Percentiles rank a stretch among this genome's conserved stretches.
These are phyloP conservation scores for Alternaria viburni DNA, from an alignment of 2,329 filamentous ascomycete species.

Conservation along the genomic window DNA sequence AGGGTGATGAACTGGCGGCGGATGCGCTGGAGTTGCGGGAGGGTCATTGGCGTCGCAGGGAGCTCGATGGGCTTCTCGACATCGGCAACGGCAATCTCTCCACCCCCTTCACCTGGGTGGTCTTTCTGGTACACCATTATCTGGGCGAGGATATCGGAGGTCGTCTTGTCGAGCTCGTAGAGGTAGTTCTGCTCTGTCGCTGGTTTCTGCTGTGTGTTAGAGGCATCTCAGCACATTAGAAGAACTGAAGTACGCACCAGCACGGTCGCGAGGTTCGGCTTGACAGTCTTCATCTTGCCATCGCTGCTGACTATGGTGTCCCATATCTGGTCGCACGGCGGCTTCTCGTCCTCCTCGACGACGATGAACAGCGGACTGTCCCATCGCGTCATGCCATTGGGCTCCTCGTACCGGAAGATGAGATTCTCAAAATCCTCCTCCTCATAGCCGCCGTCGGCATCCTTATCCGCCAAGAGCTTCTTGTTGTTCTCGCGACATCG, in stretches of 20 bases:
- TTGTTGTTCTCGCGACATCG: conserved; percentile 66
- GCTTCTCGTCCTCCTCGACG: conserved; percentile 74
- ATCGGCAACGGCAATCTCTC: conserved; percentile 61
- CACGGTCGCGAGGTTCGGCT: conserved; percentile 78
- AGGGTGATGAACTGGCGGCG: conserved; percentile 78
- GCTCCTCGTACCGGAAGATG: conserved; percentile 83
- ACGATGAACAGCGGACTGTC: conserved; percentile 83
- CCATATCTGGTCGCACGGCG: conserved; percentile 75
- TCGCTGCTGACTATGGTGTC: conserved; percentile 68
- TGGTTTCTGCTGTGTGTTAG: conserved; percentile 55
- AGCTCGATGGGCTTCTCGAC: conserved; percentile 68
- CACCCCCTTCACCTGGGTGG: conserved; percentile 67
- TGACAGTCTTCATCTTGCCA: conserved; percentile 70
- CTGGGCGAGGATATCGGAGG: conserved; percentile 74
- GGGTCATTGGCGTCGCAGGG: conserved; percentile 68
- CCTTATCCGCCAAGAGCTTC: conserved; percentile 55
- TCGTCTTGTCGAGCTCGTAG: conserved; percentile 79
- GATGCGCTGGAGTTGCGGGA: conserved; percentile 79
- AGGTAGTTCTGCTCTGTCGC: conserved; percentile 73
- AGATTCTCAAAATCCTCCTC: conserved; percentile 77
- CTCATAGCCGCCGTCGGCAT: conserved; percentile 56
- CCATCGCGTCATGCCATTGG: conserved; percentile 84
- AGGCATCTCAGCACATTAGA: not conserved
- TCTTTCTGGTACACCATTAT: conserved; percentile 72
- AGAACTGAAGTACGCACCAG: conserved; percentile 49